Conservation (phyloP, 2,329 filamentous ascomycete species). For the Aspergillus pseudoglaucus region DNA sequence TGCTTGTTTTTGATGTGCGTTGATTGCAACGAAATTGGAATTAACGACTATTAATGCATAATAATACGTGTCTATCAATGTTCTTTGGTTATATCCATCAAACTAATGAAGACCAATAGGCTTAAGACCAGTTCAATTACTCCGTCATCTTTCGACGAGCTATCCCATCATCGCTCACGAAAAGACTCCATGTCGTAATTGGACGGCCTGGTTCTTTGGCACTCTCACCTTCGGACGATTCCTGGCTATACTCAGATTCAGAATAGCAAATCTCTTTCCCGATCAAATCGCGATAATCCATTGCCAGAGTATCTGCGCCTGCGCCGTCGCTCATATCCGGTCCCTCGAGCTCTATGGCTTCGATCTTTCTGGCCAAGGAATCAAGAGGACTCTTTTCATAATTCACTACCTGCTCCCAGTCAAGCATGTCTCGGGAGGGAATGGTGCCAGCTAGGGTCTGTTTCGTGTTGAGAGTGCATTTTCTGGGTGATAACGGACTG, state of each 20-base stretch:
- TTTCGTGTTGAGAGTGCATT: not conserved
- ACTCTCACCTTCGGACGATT: not conserved
- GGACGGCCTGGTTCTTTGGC: not conserved
- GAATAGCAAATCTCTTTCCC: slow-evolving; percentile 1
- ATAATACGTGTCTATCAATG: not conserved
- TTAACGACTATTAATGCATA: not conserved
- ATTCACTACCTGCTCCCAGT: slow-evolving; percentile 4
- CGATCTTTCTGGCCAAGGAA: not conserved
- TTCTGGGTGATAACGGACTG: not conserved
- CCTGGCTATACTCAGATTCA: slow-evolving; percentile 6
- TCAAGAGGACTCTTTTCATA: not conserved
- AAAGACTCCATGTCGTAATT: slow-evolving; percentile 12
- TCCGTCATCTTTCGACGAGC: not conserved
- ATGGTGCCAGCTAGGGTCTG: not conserved
- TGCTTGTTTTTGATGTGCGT: slow-evolving; percentile 8
- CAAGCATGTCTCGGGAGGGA: not conserved
- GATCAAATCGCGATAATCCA: slow-evolving; percentile 2
- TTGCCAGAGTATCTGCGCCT: slow-evolving; percentile 1
- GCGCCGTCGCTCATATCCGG: not conserved
- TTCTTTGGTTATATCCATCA: not conserved
- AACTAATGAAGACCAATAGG: not conserved
- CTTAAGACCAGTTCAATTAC: not conserved
- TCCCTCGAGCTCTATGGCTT: not conserved
- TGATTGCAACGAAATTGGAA: not conserved
- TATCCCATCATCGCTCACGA: not conserved